Percentiles rank a stretch among this genome's conserved stretches.
Conservation (phyloP, 257 asterid species). For the Verbascum thapsus region DNA sequence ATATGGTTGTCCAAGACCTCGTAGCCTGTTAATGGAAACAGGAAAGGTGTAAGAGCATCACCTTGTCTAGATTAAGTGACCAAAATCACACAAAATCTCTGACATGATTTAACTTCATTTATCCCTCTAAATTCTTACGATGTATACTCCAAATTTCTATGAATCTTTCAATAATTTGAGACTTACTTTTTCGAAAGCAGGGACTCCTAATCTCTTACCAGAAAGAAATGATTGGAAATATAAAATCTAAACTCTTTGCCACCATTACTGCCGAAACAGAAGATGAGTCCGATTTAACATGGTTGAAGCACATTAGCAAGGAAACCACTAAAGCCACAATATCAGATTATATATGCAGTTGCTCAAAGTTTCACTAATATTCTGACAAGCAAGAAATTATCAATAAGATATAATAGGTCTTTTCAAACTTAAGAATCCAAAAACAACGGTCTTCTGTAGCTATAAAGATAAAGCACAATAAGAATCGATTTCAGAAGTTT, state of each 20-base stretch:
- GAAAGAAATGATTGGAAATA: too few relatives aligned
- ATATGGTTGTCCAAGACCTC: constrained; percentile 86
- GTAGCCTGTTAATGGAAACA: constrained; percentile 60
- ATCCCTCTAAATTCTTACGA: background rate
- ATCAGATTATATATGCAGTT: background rate
- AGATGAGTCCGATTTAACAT: too few relatives aligned
- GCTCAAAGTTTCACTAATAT: constrained; percentile 1
- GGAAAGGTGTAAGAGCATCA: constrained; percentile 21
- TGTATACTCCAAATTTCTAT: background rate
- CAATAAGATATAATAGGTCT: background rate
- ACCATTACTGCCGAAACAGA: too few relatives aligned
- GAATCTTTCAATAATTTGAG: too few relatives aligned
- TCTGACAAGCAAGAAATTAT: constrained; percentile 1
- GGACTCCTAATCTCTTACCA: too few relatives aligned
- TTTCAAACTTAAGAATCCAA: background rate
- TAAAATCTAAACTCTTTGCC: too few relatives aligned
- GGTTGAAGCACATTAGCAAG: too few relatives aligned
- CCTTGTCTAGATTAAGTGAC: constrained; percentile 3
- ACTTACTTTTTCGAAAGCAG: too few relatives aligned
- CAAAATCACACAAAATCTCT: background rate
- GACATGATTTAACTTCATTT: background rate
- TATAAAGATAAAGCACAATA: background rate
- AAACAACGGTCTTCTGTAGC: background rate
- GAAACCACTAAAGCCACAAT: too few relatives aligned
- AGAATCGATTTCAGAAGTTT: too few relatives aligned